Conservation (phyloP, 129 eudicot genomes). For the Artemisia tridentata region DNA sequence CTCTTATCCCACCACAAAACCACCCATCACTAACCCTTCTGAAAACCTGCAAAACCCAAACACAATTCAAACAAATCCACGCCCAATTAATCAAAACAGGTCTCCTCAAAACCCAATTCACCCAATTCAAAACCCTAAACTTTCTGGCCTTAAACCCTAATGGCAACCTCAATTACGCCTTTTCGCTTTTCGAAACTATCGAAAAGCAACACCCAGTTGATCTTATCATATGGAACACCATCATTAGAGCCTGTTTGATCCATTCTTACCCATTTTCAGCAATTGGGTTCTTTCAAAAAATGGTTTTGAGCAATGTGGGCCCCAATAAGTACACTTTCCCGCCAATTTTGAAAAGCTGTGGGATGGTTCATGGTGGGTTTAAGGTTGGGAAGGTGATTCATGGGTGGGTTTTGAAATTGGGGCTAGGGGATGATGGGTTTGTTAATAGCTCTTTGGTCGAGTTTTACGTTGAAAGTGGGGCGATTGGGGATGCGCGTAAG, state of each 20-base stretch:
- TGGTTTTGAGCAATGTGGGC: slow-evolving; percentile 35
- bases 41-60: too few relatives aligned
- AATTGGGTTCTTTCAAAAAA: slow-evolving; percentile 21
- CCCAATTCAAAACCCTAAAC: slow-evolving; percentile 56
- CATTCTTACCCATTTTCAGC: slow-evolving; percentile 25
- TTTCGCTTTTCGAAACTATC: slow-evolving; percentile 45
- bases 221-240: slow-evolving; percentile 38
- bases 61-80: slow-evolving; percentile 39
- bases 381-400: slow-evolving; percentile 35
- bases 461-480: slow-evolving; percentile 64
- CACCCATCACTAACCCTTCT: too few relatives aligned
- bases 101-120: too few relatives aligned
- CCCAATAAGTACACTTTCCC: slow-evolving; percentile 44
- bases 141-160: slow-evolving; percentile 44
- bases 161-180: slow-evolving; percentile 53
- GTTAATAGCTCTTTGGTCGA: slow-evolving; percentile 48
- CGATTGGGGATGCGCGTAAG: slow-evolving; percentile 45
- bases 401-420: slow-evolving; percentile 37
- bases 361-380: neutral
- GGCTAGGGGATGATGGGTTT: slow-evolving; percentile 18
- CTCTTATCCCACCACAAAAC: too few relatives aligned
- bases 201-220: slow-evolving; percentile 27
- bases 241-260: slow-evolving; percentile 22
- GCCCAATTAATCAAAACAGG: slow-evolving; percentile 60
- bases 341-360: slow-evolving; percentile 38